These are phyloP conservation scores for Kalaharituber pfeilii DNA, from an alignment of 2,329 filamentous ascomycete species.

Conservation along the genomic window DNA sequence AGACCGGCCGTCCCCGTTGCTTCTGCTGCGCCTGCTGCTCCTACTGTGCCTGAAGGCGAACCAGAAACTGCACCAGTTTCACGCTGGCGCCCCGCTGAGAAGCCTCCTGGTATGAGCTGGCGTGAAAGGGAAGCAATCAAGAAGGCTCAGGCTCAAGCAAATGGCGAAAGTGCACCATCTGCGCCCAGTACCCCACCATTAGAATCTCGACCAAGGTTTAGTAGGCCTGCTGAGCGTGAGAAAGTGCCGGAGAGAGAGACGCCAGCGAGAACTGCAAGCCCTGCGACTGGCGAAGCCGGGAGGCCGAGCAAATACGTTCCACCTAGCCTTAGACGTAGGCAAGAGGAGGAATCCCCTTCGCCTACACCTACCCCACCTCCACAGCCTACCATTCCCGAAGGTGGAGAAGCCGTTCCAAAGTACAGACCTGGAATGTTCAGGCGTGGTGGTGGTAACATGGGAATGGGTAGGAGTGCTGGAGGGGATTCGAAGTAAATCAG, in stretches of 20 bases:
- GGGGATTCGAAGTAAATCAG: not conserved
- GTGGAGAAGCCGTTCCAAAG: not conserved
- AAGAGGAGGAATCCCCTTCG: not conserved
- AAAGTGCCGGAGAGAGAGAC: constrained; percentile 5
- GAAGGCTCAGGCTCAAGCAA: not conserved
- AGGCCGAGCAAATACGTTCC: constrained; percentile 10
- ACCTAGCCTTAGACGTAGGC: not conserved
- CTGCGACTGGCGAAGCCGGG: constrained; percentile 6
- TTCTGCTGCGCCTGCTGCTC: constrained; percentile 6
- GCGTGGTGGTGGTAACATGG: not conserved
- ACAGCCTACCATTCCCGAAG: no score
- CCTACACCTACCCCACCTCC: not conserved
- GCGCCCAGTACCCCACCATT: not conserved
- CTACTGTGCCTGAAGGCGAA: not conserved
- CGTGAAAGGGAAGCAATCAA: not conserved
- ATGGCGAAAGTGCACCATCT: not conserved
- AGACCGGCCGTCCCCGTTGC: constrained; percentile 10
- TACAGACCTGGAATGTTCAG: not conserved
- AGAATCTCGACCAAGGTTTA: not conserved
- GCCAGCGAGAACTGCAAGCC: constrained; percentile 5
- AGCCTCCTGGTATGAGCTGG: not conserved
- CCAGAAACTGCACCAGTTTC: not conserved
- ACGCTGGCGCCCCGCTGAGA: not conserved
- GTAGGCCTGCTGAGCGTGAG: not conserved
- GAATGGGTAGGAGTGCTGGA: not conserved